phyloP scores from a whole-genome alignment of 2,329 filamentous ascomycete species.

The Dactylonectria macrodidyma region DNA sequence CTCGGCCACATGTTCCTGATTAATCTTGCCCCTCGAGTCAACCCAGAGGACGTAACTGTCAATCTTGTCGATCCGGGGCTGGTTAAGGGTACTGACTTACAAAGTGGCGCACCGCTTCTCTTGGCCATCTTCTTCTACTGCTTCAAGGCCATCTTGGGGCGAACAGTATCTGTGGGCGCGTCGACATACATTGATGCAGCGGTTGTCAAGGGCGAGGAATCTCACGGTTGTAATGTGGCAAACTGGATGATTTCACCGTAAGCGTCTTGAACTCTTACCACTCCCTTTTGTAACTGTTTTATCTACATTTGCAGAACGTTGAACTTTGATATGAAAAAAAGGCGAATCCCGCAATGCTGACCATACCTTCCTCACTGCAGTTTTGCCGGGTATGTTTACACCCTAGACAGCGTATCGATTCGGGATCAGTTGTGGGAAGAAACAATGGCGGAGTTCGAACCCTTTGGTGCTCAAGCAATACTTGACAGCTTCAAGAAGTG shows the following conservation, averaged over 20 bases:
- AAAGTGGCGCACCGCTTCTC: slow-evolving; percentile 3
- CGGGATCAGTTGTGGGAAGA: slow-evolving; percentile 25
- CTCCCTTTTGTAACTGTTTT: no score
- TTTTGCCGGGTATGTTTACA: slow-evolving; percentile 23
- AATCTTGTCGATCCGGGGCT: slow-evolving; percentile 31
- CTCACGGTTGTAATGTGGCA: slow-evolving; percentile 25
- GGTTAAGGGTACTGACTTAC: slow-evolving; percentile 14
- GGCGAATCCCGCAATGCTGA: neutral
- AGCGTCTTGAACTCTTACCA: neutral
- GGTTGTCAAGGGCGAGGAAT: slow-evolving; percentile 23
- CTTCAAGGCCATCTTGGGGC: slow-evolving; percentile 20
- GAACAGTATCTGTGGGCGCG: slow-evolving; percentile 19
- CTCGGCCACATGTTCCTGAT: slow-evolving; percentile 27
- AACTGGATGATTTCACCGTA: slow-evolving; percentile 30
- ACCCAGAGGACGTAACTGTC: slow-evolving; percentile 21
- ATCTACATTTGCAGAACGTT: no score
- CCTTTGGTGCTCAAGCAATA: slow-evolving; percentile 2
- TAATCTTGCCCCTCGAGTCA: slow-evolving; percentile 11
- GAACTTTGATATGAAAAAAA: neutral
- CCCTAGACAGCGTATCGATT: neutral
- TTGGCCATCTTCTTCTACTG: neutral
- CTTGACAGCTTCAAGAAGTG: neutral
- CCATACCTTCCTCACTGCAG: neutral
- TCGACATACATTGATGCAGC: slow-evolving; percentile 30
- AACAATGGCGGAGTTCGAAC: slow-evolving; percentile 25